Percentiles rank a stretch among this genome's conserved stretches.
phyloP scores from a whole-genome alignment of 768 basidiomycete genomes.

The Cyclocybe aegerita region DNA sequence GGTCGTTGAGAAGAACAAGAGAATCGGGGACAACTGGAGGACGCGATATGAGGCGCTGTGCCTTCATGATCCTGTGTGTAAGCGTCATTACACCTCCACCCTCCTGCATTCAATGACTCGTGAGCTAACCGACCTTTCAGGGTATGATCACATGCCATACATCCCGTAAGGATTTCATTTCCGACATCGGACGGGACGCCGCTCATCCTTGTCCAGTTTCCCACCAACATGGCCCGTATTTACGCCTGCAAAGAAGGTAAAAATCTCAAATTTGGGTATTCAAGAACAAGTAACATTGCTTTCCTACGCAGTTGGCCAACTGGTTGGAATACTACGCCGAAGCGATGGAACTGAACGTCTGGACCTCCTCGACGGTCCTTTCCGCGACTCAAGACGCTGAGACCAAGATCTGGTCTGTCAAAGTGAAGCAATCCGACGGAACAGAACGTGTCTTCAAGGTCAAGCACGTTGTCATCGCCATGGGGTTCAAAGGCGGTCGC shows the following conservation, averaged over 20 bases:
- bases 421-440: constrained; percentile 33
- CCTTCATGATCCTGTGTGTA: constrained; percentile 67
- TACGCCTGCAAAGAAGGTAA: constrained; percentile 28
- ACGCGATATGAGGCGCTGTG: constrained; percentile 66
- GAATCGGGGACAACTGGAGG: constrained; percentile 68
- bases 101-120: neutral
- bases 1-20: constrained; percentile 62
- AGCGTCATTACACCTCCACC: constrained; percentile 26
- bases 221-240: constrained; percentile 31
- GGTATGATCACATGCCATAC: constrained; percentile 61
- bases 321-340: constrained; percentile 33
- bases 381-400: constrained; percentile 31
- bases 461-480: constrained; percentile 50
- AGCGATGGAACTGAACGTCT: constrained; percentile 46
- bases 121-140: constrained; percentile 20
- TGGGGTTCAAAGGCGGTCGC: constrained; percentile 49
- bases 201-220: constrained; percentile 17
- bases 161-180: constrained; percentile 41
- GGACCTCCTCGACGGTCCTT: constrained; percentile 41
- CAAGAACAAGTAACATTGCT: neutral
- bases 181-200: constrained; percentile 11
- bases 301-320: constrained; percentile 23
- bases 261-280: neutral
- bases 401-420: constrained; percentile 40
- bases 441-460: constrained; percentile 38